These are phyloP conservation scores for Verticillium klebahnii DNA, from an alignment of 2,329 filamentous ascomycete genomes.

Conservation along the genomic window DNA sequence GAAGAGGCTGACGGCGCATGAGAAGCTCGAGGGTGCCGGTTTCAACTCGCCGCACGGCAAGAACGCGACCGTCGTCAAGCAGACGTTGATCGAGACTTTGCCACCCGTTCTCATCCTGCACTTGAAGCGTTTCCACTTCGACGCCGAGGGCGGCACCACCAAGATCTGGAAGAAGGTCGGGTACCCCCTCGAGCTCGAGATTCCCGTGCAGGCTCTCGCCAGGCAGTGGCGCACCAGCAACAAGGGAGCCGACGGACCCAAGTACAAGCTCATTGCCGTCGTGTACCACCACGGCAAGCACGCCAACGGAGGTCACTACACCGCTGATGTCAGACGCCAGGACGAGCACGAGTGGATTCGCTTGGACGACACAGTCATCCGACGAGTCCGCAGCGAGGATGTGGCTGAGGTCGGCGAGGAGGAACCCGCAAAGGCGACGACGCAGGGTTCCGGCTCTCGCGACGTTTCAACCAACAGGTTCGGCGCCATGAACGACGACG, in stretches of 20 bases:
- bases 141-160: conserved; percentile 79
- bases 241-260: conserved; percentile 65
- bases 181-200: conserved; percentile 90
- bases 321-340: conserved; percentile 91
- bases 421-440: conserved; percentile 68
- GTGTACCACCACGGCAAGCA: conserved; percentile 98
- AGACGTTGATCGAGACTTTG: conserved; percentile 87
- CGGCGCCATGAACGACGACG: conserved; percentile 63
- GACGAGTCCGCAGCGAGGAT: conserved; percentile 79
- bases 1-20: conserved; percentile 75
- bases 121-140: conserved; percentile 95
- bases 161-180: conserved; percentile 99
- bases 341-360: conserved; percentile 96
- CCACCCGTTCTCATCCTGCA: conserved; percentile 92
- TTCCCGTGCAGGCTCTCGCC: conserved; percentile 85
- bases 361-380: conserved; percentile 88
- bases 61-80: conserved; percentile 74
- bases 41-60: conserved; percentile 76
- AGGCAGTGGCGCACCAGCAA: conserved; percentile 66
- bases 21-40: conserved; percentile 73
- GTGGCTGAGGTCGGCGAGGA: conserved; percentile 82
- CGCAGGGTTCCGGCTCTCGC: conserved; percentile 39
- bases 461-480: conserved; percentile 65
- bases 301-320: conserved; percentile 93
- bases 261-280: conserved; percentile 81